A percentile compares a stretch with the other conserved stretches of the same genome.
phyloP scores from a whole-genome alignment of 768 basidiomycete genomes.

The Collybia sordida region DNA sequence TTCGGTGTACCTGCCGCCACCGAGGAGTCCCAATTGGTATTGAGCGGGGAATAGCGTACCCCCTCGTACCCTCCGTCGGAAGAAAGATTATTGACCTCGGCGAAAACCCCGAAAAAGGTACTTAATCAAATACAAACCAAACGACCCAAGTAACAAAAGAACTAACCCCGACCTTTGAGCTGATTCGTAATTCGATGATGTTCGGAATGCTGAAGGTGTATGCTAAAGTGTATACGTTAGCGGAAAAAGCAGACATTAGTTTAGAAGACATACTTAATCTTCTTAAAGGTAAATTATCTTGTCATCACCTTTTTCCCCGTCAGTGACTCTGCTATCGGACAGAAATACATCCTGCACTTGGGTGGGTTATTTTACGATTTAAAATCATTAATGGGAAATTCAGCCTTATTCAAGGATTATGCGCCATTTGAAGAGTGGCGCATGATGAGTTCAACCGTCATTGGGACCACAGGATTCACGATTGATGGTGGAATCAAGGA shows the following conservation, averaged over 20 bases:
- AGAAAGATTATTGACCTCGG: constrained; percentile 81
- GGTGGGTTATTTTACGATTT: constrained; percentile 31
- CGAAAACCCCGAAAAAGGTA: constrained; percentile 81
- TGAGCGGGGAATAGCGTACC: constrained; percentile 76
- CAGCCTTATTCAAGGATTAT: constrained; percentile 40
- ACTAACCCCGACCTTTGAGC: constrained; percentile 71
- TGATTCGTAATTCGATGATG: constrained; percentile 79
- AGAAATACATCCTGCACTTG: constrained; percentile 72
- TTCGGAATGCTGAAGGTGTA: constrained; percentile 77
- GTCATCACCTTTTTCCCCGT: too few relatives aligned
- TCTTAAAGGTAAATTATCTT: constrained; percentile 56
- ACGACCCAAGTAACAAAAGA: background rate
- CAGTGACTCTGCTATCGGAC: constrained; percentile 3
- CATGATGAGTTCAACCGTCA: constrained; percentile 75
- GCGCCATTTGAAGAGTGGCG: constrained; percentile 65
- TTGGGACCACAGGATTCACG: constrained; percentile 71
- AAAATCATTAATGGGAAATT: constrained; percentile 1
- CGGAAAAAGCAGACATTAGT: constrained; percentile 81
- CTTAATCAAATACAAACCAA: too few relatives aligned
- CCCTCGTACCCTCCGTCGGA: constrained; percentile 79
- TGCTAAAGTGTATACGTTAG: constrained; percentile 81
- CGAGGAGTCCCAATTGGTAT: constrained; percentile 63
- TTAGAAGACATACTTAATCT: constrained; percentile 53
- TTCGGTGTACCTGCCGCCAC: constrained; percentile 73
- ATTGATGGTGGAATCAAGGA: constrained; percentile 91